Evolutionary conservation across 768 basidiomycete species (phyloP).

Genomic region (Fomitopsis pulvina): DNA sequence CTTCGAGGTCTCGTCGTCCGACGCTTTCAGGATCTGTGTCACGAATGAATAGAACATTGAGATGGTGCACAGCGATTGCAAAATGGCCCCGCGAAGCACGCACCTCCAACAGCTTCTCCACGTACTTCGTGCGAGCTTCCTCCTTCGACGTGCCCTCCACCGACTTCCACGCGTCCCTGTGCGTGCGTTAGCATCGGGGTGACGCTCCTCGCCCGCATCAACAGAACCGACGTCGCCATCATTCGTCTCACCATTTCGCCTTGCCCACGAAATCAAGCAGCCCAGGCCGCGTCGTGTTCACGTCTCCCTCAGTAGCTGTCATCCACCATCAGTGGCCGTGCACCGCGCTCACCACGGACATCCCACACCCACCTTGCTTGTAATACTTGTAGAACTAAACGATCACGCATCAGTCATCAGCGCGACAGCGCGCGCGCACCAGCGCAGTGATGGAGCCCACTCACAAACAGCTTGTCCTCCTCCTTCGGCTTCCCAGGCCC

Average conservation of each 20-base stretch:
- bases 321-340: conserved; percentile 6
- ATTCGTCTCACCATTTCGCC: conserved; percentile 71
- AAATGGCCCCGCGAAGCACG: conserved; percentile 10
- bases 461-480: conserved; percentile 75
- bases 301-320: conserved; percentile 69
- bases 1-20: conserved; percentile 46
- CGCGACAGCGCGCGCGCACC: conserved; percentile 7
- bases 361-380: conserved; percentile 98
- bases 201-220: conserved; percentile 2
- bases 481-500: conserved; percentile 70
- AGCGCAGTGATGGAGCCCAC: conserved; percentile 22
- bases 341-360: too few species aligned
- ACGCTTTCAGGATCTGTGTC: conserved; percentile 48
- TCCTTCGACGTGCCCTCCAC: conserved; percentile 70
- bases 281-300: conserved; percentile 58
- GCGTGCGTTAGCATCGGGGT: background rate
- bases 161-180: conserved; percentile 81
- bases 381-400: conserved; percentile 85
- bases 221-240: conserved; percentile 1
- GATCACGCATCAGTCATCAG: background rate
- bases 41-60: background rate
- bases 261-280: conserved; percentile 82
- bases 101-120: conserved; percentile 67
- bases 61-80: background rate
- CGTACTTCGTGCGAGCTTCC: conserved; percentile 67